These are phyloP conservation scores for Salix purpurea DNA, from an alignment of 345 rosid genomes.

Conservation along the genomic window DNA sequence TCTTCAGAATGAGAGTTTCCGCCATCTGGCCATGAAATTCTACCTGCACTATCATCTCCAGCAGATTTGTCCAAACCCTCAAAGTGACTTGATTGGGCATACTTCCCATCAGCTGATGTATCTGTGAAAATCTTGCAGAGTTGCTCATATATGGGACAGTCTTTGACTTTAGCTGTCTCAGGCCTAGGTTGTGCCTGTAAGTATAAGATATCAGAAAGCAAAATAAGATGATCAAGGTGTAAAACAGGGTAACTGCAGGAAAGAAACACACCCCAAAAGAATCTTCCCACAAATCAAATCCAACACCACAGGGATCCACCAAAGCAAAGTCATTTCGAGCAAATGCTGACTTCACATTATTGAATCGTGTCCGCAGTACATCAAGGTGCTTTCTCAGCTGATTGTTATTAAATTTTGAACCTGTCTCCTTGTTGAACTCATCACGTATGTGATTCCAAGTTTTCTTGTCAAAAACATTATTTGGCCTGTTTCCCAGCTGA, in stretches of 20 bases:
- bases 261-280: constrained; percentile 39
- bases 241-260: not conserved
- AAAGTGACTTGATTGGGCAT: constrained; percentile 89
- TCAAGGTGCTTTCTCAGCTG: constrained; percentile 78
- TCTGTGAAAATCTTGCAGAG: constrained; percentile 65
- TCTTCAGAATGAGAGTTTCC: constrained; percentile 26
- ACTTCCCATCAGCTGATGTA: constrained; percentile 59
- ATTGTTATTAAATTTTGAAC: constrained; percentile 64
- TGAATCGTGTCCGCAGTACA: constrained; percentile 67
- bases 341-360: constrained; percentile 47
- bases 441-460: constrained; percentile 62
- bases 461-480: constrained; percentile 67
- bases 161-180: constrained; percentile 52
- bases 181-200: constrained; percentile 54
- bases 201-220: constrained; percentile 16
- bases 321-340: constrained; percentile 48
- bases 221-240: not conserved
- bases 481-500: constrained; percentile 57
- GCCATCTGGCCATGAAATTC: constrained; percentile 26
- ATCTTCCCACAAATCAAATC: constrained; percentile 78
- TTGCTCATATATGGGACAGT: constrained; percentile 72
- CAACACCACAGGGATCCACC: constrained; percentile 60
- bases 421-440: constrained; percentile 61
- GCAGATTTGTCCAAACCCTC: constrained; percentile 56
- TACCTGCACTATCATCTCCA: constrained; percentile 22